phyloP scores from a whole-genome alignment of 345 rosid genomes.

The Eutrema yunnanense region DNA sequence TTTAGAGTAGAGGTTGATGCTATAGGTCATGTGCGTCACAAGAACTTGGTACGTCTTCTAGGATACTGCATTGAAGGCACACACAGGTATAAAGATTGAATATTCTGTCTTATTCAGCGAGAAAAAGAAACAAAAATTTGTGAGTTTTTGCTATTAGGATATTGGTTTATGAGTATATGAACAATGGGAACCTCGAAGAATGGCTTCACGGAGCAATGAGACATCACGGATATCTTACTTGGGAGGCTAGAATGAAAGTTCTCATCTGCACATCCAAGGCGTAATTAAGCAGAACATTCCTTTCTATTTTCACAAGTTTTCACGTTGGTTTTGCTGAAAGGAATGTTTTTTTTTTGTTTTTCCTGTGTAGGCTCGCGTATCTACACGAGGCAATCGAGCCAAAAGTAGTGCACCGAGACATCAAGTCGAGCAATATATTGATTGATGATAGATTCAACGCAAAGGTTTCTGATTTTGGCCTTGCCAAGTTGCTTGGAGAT shows the following conservation, averaged over 20 bases:
- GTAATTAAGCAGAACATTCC: slow-evolving; percentile 37
- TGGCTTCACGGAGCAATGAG: slow-evolving; percentile 86
- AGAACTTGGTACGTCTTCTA: slow-evolving; percentile 86
- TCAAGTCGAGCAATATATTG: slow-evolving; percentile 89
- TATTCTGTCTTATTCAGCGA: slow-evolving; percentile 18
- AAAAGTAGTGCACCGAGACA: slow-evolving; percentile 97
- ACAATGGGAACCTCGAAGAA: slow-evolving; percentile 87
- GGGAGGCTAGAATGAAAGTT: slow-evolving; percentile 87
- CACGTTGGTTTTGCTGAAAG: background rate
- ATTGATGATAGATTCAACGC: slow-evolving; percentile 88
- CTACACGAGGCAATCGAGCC: slow-evolving; percentile 99
- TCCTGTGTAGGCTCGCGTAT: slow-evolving; percentile 69
- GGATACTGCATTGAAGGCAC: slow-evolving; percentile 97
- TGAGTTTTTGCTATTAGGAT: slow-evolving; percentile 43
- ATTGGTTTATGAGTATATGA: slow-evolving; percentile 82
- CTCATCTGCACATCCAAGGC: slow-evolving; percentile 85
- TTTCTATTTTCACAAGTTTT: background rate
- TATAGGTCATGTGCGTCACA: slow-evolving; percentile 91
- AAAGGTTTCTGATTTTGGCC: slow-evolving; percentile 93
- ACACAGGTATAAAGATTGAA: slow-evolving; percentile 49
- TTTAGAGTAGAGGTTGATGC: slow-evolving; percentile 94
- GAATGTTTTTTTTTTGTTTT: background rate
- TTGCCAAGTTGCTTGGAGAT: slow-evolving; percentile 94
- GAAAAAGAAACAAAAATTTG: slow-evolving; percentile 27
- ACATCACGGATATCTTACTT: slow-evolving; percentile 66